Conservation (phyloP, 2,329 filamentous ascomycete genomes). For the Zelopaecilomyces penicillatus region DNA sequence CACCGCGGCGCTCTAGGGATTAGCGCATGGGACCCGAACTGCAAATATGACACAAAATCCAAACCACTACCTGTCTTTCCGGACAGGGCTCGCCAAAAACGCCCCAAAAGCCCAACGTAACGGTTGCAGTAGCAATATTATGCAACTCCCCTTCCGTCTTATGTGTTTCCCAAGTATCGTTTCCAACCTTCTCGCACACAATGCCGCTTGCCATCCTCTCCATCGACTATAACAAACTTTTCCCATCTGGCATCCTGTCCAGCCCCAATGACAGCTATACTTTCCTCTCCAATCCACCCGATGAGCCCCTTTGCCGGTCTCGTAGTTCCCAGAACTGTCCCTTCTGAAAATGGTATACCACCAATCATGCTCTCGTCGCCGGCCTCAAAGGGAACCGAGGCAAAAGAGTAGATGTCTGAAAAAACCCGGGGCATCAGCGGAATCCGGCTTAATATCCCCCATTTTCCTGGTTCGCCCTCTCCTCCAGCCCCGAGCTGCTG, state of each 20-base stretch:
- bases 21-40: constrained; percentile 9
- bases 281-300: constrained; percentile 72
- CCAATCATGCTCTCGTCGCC: constrained; percentile 59
- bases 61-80: constrained; percentile 1
- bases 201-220: constrained; percentile 57
- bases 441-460: constrained; percentile 76
- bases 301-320: constrained; percentile 73
- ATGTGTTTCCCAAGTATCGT: constrained; percentile 52
- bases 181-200: constrained; percentile 75
- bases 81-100: neutral
- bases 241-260: constrained; percentile 81
- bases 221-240: constrained; percentile 66
- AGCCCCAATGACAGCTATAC: constrained; percentile 67
- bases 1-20: constrained; percentile 26
- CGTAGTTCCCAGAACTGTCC: constrained; percentile 39
- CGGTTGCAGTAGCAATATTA: too few relatives aligned
- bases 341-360: constrained; percentile 34
- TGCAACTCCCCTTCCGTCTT: constrained; percentile 1
- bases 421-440: constrained; percentile 81
- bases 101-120: too few relatives aligned
- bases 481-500: constrained; percentile 16
- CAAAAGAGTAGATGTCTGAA: constrained; percentile 81
- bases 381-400: constrained; percentile 72
- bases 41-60: constrained; percentile 13
- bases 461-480: constrained; percentile 59